Conservation (phyloP, 2,329 filamentous ascomycete species). For the Lachnellula arida region DNA sequence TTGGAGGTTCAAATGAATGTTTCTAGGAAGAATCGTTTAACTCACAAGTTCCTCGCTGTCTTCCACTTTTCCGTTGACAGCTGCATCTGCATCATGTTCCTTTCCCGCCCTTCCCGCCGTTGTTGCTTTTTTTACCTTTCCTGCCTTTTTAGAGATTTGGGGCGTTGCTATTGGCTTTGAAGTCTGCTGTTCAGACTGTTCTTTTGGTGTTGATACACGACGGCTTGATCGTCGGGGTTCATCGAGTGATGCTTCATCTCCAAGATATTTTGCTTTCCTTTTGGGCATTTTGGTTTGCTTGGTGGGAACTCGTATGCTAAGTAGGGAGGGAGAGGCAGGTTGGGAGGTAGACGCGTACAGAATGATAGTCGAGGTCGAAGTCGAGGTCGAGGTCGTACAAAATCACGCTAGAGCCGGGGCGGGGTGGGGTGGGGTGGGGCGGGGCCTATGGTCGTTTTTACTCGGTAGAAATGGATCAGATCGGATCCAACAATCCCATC, state of each 20-base stretch:
- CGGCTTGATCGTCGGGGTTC: conserved; percentile 26
- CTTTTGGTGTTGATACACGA: conserved; percentile 11
- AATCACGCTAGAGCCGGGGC: not conserved
- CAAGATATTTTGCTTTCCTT: conserved; percentile 25
- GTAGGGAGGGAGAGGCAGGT: not conserved
- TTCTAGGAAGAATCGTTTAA: not conserved
- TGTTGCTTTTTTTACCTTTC: not conserved
- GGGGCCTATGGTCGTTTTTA: no score
- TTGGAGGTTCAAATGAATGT: no score
- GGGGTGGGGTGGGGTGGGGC: no score
- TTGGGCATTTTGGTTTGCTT: conserved; percentile 21
- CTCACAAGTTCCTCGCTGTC: not conserved
- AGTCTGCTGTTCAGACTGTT: not conserved
- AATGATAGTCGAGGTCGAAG: not conserved
- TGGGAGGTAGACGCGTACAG: not conserved
- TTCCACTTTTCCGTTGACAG: not conserved
- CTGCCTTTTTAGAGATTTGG: conserved; percentile 1
- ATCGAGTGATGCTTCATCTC: conserved; percentile 1
- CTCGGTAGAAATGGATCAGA: no score
- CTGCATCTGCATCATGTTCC: not conserved
- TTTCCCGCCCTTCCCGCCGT: not conserved
- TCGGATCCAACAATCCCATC: no score
- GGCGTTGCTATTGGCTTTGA: not conserved
- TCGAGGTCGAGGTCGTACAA: not conserved
- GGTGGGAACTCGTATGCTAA: not conserved